A percentile compares a stretch with the other conserved stretches of the same genome.
Evolutionary conservation across 495 filamentous ascomycete genomes (phyloP).

Genomic region (Entonaema liquescens): DNA sequence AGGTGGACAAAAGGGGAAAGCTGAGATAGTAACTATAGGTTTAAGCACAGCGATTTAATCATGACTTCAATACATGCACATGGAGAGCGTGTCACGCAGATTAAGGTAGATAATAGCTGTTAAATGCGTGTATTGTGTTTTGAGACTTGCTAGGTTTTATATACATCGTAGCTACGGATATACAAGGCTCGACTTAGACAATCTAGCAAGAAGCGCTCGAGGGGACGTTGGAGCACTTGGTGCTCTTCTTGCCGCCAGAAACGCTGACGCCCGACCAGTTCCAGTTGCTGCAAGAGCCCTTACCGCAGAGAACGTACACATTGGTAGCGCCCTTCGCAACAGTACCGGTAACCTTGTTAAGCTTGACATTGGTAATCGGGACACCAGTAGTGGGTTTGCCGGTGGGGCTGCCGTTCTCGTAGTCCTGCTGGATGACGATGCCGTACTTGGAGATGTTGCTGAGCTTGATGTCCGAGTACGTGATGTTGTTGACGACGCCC

Average conservation of each 20-base stretch:
- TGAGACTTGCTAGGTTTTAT: neutral
- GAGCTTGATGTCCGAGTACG: constrained; percentile 68
- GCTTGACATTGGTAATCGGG: constrained; percentile 65
- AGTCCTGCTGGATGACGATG: constrained; percentile 75
- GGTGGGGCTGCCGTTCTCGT: constrained; percentile 68
- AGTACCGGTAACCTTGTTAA: constrained; percentile 62
- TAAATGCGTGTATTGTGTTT: neutral
- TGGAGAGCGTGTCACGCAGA: neutral
- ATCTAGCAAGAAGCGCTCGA: constrained; percentile 30
- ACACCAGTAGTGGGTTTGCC: constrained; percentile 69
- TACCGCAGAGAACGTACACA: constrained; percentile 63
- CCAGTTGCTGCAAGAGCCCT: constrained; percentile 58
- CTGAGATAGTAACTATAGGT: neutral
- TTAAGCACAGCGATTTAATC: too few species aligned
- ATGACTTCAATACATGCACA: too few species aligned
- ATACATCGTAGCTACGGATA: neutral
- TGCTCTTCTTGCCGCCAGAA: constrained; percentile 54
- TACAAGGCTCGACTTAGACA: neutral
- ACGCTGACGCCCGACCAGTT: constrained; percentile 56
- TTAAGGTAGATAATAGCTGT: neutral
- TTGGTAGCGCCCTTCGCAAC: constrained; percentile 52
- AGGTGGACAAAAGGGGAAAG: neutral
- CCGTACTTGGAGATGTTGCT: constrained; percentile 67
- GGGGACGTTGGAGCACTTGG: constrained; percentile 55
- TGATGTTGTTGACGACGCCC: constrained; percentile 65